These are phyloP conservation scores for Laetiporus sulphureus DNA, from an alignment of 1,284 basidiomycete species.

Conservation along the genomic window DNA sequence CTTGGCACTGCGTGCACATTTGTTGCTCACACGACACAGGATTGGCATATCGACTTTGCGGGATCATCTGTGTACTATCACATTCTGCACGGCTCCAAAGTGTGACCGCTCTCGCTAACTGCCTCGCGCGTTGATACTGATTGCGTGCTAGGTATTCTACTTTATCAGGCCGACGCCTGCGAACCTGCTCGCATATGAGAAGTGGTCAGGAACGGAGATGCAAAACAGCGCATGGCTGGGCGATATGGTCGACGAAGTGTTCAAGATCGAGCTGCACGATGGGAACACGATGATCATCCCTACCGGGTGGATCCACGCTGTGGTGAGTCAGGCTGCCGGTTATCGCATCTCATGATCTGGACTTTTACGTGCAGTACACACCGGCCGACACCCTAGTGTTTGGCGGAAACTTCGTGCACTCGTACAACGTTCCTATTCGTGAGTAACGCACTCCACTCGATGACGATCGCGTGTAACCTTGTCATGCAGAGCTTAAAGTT, in stretches of 20 bases:
- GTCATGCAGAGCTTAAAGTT: constrained; percentile 67
- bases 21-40: constrained; percentile 39
- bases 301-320: constrained; percentile 96
- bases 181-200: constrained; percentile 86
- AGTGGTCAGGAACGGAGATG: constrained; percentile 85
- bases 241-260: constrained; percentile 83
- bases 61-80: constrained; percentile 95
- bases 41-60: constrained; percentile 97
- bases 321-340: constrained; percentile 51
- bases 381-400: constrained; percentile 92
- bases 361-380: constrained; percentile 81
- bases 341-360: background rate
- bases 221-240: constrained; percentile 90
- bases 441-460: constrained; percentile 23
- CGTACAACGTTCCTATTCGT: constrained; percentile 72
- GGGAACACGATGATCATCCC: constrained; percentile 98
- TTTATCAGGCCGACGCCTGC: constrained; percentile 87
- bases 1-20: background rate
- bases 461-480: constrained; percentile 13
- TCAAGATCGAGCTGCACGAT: constrained; percentile 73
- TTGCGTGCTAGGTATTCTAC: constrained; percentile 71
- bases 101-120: constrained; percentile 20
- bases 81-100: constrained; percentile 79
- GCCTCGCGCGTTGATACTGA: constrained; percentile 8
- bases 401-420: constrained; percentile 95